phyloP scores from a whole-genome alignment of 257 asterid species.

The Fraxinus pennsylvanica region DNA sequence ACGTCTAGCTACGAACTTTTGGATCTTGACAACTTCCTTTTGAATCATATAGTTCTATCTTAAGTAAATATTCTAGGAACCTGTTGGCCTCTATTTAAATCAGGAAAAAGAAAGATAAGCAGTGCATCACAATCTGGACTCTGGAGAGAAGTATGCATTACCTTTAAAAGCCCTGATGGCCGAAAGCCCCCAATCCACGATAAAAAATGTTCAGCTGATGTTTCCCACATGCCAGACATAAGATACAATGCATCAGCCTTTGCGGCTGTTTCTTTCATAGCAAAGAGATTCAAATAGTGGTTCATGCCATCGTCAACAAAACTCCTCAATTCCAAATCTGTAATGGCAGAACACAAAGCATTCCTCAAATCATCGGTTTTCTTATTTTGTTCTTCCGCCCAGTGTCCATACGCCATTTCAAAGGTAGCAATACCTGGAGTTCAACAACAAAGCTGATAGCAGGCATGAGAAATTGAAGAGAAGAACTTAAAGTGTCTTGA shows the following conservation, averaged over 20 bases:
- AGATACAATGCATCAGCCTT: conserved; percentile 74
- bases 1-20: background rate
- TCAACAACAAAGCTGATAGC: conserved; percentile 9
- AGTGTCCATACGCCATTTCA: conserved; percentile 71
- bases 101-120: background rate
- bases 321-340: conserved; percentile 53
- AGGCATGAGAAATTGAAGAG: background rate
- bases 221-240: conserved; percentile 85
- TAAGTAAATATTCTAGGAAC: background rate
- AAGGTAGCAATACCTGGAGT: conserved; percentile 61
- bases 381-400: conserved; percentile 80
- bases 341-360: conserved; percentile 56
- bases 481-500: background rate
- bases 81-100: background rate
- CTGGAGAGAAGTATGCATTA: conserved; percentile 18
- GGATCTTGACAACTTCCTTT: background rate
- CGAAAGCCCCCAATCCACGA: conserved; percentile 94
- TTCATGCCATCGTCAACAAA: conserved; percentile 58
- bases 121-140: background rate
- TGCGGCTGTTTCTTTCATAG: conserved; percentile 80
- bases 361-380: conserved; percentile 55
- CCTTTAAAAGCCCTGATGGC: conserved; percentile 88
- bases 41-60: background rate
- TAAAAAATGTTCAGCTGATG: conserved; percentile 89
- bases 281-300: conserved; percentile 73